Percentiles rank a stretch among this genome's conserved stretches.
Evolutionary conservation across 2,329 filamentous ascomycete species (phyloP).

Genomic region (Pestalotiopsis sp.): DNA sequence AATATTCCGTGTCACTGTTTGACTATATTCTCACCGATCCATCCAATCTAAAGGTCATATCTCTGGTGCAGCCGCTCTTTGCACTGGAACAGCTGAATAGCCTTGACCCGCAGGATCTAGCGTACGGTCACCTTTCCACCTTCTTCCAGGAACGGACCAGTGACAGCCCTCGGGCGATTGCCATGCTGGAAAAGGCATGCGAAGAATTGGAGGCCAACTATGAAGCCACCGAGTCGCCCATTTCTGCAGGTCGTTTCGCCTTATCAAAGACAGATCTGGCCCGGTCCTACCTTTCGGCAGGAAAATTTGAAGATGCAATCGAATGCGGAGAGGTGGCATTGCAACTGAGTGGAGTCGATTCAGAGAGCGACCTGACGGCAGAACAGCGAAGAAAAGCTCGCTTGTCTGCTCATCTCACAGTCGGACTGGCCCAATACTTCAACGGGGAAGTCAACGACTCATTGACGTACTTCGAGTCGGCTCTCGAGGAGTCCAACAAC

Average conservation of each 20-base stretch:
- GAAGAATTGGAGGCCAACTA: slow-evolving; percentile 76
- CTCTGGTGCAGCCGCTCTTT: slow-evolving; percentile 83
- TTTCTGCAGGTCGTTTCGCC: slow-evolving; percentile 75
- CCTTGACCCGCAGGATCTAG: slow-evolving; percentile 70
- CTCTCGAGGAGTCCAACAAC: slow-evolving; percentile 73
- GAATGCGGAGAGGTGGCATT: slow-evolving; percentile 82
- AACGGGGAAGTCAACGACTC: slow-evolving; percentile 65
- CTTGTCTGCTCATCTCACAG: slow-evolving; percentile 82
- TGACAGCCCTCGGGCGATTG: slow-evolving; percentile 65
- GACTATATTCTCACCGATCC: slow-evolving; percentile 71
- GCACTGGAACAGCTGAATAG: slow-evolving; percentile 79
- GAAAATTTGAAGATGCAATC: slow-evolving; percentile 67
- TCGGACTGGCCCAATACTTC: slow-evolving; percentile 82
- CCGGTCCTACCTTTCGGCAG: slow-evolving; percentile 74
- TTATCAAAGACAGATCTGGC: slow-evolving; percentile 86
- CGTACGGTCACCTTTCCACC: slow-evolving; percentile 75
- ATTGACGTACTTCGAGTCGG: slow-evolving; percentile 77
- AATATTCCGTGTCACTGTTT: slow-evolving; percentile 81
- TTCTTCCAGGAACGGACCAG: slow-evolving; percentile 81
- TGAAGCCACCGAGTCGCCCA: slow-evolving; percentile 76
- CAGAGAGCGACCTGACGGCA: slow-evolving; percentile 64
- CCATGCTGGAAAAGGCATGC: slow-evolving; percentile 68
- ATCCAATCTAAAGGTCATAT: slow-evolving; percentile 52
- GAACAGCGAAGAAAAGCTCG: slow-evolving; percentile 71
- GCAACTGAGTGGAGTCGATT: slow-evolving; percentile 73